phyloP scores from a whole-genome alignment of 129 eudicot species.

The Chrysanthemum seticuspe region DNA sequence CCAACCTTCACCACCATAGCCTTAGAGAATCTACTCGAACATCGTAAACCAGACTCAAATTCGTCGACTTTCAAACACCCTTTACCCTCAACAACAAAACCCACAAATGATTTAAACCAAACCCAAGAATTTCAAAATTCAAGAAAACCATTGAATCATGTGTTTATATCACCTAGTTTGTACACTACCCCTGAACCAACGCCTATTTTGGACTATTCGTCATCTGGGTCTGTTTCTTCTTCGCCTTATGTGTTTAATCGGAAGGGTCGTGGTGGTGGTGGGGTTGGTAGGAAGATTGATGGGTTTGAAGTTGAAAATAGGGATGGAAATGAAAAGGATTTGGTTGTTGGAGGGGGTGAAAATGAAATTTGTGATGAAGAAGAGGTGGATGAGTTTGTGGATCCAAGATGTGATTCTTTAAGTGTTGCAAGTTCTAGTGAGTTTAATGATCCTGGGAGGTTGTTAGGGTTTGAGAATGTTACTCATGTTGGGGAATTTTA shows the following conservation, averaged over 20 bases:
- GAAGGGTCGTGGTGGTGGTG: conserved; percentile 37
- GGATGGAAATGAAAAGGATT: conserved; percentile 6
- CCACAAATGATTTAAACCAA: not conserved
- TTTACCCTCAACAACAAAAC: not conserved
- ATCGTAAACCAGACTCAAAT: conserved; percentile 21
- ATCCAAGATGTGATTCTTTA: conserved; percentile 37
- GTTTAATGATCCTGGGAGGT: conserved; percentile 34
- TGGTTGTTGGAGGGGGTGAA: conserved; percentile 23
- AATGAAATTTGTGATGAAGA: conserved; percentile 3
- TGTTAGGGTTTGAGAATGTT: conserved; percentile 25
- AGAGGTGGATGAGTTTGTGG: conserved; percentile 31
- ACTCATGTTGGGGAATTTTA: conserved; percentile 41
- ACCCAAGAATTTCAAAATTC: not conserved
- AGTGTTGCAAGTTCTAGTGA: conserved; percentile 38
- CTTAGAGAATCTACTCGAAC: conserved; percentile 28
- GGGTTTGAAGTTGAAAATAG: conserved; percentile 31
- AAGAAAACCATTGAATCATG: conserved; percentile 31
- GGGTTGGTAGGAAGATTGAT: conserved; percentile 27
- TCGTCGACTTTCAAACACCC: conserved; percentile 31
- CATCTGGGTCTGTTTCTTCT: conserved; percentile 36
- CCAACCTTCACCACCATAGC: conserved; percentile 42
- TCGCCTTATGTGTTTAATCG: conserved; percentile 43
- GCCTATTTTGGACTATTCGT: conserved; percentile 31
- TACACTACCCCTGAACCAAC: conserved; percentile 43
- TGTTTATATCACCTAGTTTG: conserved; percentile 41